Evolutionary conservation across 352 stramenopile species (phyloP).

Genomic region (Aphanomyces astaci): DNA sequence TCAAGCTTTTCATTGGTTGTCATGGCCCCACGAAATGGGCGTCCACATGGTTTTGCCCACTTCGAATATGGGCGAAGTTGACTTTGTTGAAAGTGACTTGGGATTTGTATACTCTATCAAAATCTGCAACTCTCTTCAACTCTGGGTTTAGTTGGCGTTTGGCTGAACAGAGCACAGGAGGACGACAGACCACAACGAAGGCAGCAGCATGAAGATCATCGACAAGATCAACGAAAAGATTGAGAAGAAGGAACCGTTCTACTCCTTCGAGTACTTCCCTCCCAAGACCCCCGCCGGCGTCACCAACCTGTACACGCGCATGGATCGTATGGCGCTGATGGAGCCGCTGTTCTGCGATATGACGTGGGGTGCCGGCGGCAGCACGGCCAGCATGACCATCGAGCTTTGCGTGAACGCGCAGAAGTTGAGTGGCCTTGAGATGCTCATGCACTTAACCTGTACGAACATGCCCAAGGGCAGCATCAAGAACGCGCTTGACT

Average conservation of each 20-base stretch:
- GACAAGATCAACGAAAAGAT: constrained; percentile 83
- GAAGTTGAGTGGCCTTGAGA: constrained; percentile 87
- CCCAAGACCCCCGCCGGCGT: constrained; percentile 94
- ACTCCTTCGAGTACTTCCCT: constrained; percentile 99
- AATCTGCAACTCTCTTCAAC: too few species aligned
- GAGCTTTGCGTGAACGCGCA: constrained; percentile 90
- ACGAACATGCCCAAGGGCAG: constrained; percentile 96
- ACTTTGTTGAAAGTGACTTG: background rate
- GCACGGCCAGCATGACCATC: constrained; percentile 93
- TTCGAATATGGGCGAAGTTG: background rate
- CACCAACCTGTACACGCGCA: constrained; percentile 95
- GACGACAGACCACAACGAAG: too few species aligned
- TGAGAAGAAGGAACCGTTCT: constrained; percentile 80
- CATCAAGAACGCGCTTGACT: constrained; percentile 88
- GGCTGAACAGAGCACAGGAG: background rate
- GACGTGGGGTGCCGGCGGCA: constrained; percentile 98
- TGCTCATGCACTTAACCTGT: constrained; percentile 95
- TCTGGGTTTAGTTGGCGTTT: background rate
- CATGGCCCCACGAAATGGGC: background rate
- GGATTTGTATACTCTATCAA: constrained; percentile 3
- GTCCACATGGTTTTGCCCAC: background rate
- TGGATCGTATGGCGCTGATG: constrained; percentile 93
- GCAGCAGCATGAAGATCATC: constrained; percentile 72
- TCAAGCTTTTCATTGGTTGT: background rate
- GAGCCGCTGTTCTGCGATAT: constrained; percentile 97